phyloP scores from a whole-genome alignment of 108 stramenopile genomes.

The Skeletonema costatum region DNA sequence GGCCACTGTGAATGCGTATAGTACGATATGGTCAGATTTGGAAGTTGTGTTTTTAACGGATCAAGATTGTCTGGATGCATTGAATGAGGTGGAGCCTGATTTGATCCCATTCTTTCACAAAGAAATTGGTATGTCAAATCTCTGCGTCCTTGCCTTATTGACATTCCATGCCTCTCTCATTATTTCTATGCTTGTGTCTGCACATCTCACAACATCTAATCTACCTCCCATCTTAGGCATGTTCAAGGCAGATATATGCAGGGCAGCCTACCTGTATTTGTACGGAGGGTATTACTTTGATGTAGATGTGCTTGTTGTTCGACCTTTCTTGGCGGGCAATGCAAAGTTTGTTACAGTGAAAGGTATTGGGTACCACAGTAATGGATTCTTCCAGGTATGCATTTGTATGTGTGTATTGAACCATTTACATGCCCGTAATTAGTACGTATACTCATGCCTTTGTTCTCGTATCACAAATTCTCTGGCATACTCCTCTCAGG shows the following conservation, averaged over 20 bases:
- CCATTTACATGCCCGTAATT: too few relatives aligned
- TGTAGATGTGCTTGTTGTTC: constrained; percentile 29
- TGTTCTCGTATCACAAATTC: too few relatives aligned
- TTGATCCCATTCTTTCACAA: constrained; percentile 18
- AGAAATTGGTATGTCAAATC: constrained; percentile 5
- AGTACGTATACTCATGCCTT: too few relatives aligned
- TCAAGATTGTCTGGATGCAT: not conserved
- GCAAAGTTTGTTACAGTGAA: constrained; percentile 28
- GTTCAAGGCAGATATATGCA: constrained; percentile 40
- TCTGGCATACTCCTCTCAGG: too few relatives aligned
- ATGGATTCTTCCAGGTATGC: constrained; percentile 26
- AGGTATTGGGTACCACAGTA: not conserved
- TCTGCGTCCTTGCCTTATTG: not conserved
- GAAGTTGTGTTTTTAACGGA: too few relatives aligned
- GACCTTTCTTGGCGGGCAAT: constrained; percentile 11
- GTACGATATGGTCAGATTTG: too few relatives aligned
- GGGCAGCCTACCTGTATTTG: constrained; percentile 18
- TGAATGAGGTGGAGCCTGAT: constrained; percentile 14
- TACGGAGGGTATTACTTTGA: constrained; percentile 43
- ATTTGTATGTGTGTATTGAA: too few relatives aligned
- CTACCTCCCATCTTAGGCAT: constrained; percentile 5
- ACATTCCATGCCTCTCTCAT: not conserved
- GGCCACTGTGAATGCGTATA: too few relatives aligned
- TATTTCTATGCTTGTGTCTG: too few relatives aligned
- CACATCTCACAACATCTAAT: too few relatives aligned